Evolutionary conservation across 257 asterid genomes (phyloP).

Genomic region (Cordia subcordata): DNA sequence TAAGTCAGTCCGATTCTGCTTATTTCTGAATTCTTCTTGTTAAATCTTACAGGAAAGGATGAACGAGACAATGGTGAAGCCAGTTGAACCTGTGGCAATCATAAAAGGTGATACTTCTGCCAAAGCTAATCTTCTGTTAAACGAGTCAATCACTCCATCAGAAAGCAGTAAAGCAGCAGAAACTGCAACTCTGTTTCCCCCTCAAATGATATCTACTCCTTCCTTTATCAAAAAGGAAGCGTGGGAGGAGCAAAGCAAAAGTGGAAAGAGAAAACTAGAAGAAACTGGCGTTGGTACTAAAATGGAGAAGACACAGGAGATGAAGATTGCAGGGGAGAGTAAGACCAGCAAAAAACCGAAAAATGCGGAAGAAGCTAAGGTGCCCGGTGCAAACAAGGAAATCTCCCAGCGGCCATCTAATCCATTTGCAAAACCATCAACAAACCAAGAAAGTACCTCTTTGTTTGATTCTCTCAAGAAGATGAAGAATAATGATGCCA

Average conservation of each 20-base stretch:
- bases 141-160: conserved; percentile 23
- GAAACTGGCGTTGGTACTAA: conserved; percentile 18
- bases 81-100: conserved; percentile 20
- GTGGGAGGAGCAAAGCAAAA: conserved; percentile 32
- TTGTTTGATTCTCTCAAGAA: conserved; percentile 71
- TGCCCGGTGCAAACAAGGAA: conserved; percentile 16
- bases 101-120: conserved; percentile 16
- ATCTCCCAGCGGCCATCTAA: conserved; percentile 53
- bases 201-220: conserved; percentile 26
- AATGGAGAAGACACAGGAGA: conserved; percentile 30
- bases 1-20: not conserved
- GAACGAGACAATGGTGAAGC: conserved; percentile 33
- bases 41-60: conserved; percentile 52
- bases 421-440: conserved; percentile 75
- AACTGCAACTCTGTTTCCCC: conserved; percentile 22
- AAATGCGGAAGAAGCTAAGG: conserved; percentile 3
- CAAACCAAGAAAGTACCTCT: conserved; percentile 45
- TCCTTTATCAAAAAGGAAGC: conserved; percentile 22
- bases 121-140: conserved; percentile 25
- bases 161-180: conserved; percentile 38
- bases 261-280: conserved; percentile 28
- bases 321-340: conserved; percentile 26
- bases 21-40: conserved; percentile 4
- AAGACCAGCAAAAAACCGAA: conserved; percentile 15
- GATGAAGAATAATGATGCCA: conserved; percentile 37